These are phyloP conservation scores for Brassica carinata DNA, from an alignment of 345 rosid genomes.

Conservation along the genomic window DNA sequence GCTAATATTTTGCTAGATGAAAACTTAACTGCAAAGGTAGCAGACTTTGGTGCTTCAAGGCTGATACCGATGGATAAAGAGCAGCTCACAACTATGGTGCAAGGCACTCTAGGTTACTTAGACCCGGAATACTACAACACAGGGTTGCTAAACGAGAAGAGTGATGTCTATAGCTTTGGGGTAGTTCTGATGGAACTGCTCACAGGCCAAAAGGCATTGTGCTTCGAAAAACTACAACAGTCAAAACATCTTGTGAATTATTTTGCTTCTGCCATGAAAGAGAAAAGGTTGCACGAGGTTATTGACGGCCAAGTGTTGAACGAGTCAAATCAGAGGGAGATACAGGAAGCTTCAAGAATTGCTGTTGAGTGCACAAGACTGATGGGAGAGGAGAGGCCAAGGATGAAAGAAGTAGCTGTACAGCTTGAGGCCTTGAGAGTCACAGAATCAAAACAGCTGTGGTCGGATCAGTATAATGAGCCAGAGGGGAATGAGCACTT, in stretches of 20 bases:
- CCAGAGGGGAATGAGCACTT: constrained; percentile 15
- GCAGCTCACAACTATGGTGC: constrained; percentile 44
- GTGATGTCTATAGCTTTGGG: constrained; percentile 56
- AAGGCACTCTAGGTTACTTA: constrained; percentile 47
- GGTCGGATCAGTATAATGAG: neutral
- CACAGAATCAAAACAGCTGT: constrained; percentile 8
- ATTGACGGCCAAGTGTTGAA: constrained; percentile 15
- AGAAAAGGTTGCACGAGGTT: constrained; percentile 13
- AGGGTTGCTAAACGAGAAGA: constrained; percentile 38
- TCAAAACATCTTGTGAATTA: constrained; percentile 35
- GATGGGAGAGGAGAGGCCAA: constrained; percentile 27
- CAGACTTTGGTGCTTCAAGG: neutral
- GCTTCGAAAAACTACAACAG: constrained; percentile 15
- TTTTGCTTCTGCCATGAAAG: constrained; percentile 31
- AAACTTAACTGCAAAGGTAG: neutral
- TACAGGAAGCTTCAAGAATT: constrained; percentile 28
- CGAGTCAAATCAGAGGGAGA: constrained; percentile 9
- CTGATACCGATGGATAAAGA: constrained; percentile 23
- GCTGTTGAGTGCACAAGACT: constrained; percentile 34
- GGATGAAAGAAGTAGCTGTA: constrained; percentile 46
- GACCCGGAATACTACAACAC: constrained; percentile 48
- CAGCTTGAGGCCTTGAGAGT: constrained; percentile 32
- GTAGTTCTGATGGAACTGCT: constrained; percentile 46
- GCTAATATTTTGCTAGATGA: constrained; percentile 46
- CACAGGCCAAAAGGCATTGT: constrained; percentile 31